These are phyloP conservation scores for Knufia fluminis DNA, from an alignment of 2,329 filamentous ascomycete species.

Conservation along the genomic window DNA sequence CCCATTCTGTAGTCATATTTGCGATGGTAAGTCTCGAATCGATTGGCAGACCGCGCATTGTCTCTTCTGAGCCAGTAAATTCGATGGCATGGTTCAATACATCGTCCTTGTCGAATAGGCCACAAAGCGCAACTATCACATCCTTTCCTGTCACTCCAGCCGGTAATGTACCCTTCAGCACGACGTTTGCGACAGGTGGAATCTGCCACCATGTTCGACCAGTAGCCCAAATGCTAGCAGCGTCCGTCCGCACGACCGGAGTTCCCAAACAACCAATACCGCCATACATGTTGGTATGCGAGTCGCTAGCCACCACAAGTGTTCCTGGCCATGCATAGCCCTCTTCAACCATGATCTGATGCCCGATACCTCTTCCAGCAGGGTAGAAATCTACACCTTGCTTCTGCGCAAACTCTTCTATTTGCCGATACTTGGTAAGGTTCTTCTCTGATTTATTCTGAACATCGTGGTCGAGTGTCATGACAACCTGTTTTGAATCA, in stretches of 20 bases:
- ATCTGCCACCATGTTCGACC: slow-evolving; percentile 80
- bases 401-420: slow-evolving; percentile 69
- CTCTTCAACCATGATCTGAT: slow-evolving; percentile 87
- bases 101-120: slow-evolving; percentile 75
- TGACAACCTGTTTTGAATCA: slow-evolving; percentile 64
- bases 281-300: slow-evolving; percentile 75
- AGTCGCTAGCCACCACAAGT: slow-evolving; percentile 61
- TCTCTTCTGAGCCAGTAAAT: slow-evolving; percentile 72
- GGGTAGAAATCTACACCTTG: slow-evolving; percentile 72
- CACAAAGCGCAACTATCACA: slow-evolving; percentile 81
- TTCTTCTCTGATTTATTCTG: slow-evolving; percentile 73
- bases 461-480: slow-evolving; percentile 81
- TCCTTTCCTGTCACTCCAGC: slow-evolving; percentile 84
- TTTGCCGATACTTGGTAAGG: slow-evolving; percentile 70
- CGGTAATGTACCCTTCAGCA: slow-evolving; percentile 64
- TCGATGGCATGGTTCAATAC: slow-evolving; percentile 88
- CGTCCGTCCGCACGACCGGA: slow-evolving; percentile 78
- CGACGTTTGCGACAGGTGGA: slow-evolving; percentile 73
- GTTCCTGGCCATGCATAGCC: slow-evolving; percentile 79
- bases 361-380: slow-evolving; percentile 72
- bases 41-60: slow-evolving; percentile 60
- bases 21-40: slow-evolving; percentile 59
- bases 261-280: slow-evolving; percentile 66
- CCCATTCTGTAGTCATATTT: slow-evolving; percentile 31
- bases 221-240: slow-evolving; percentile 76